phyloP scores from a whole-genome alignment of 1,139 yeast genomes.

The Taphrina betulina region DNA sequence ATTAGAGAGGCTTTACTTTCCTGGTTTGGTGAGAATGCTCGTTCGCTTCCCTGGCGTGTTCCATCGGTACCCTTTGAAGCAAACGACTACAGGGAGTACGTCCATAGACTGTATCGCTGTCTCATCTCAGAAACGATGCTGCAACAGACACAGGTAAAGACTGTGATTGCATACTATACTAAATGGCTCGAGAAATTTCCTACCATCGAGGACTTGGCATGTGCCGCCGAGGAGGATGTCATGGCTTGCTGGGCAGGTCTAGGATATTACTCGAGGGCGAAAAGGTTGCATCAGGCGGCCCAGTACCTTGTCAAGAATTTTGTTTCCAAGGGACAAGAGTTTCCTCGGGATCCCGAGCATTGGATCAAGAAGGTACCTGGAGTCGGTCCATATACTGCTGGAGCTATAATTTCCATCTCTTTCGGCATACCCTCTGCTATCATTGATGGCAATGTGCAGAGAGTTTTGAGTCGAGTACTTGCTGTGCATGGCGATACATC shows the following conservation, averaged over 20 bases:
- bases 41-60: constrained; percentile 34
- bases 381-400: constrained; percentile 36
- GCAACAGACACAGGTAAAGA: constrained; percentile 36
- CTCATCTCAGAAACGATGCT: constrained; percentile 36
- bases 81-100: constrained; percentile 2
- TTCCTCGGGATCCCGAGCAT: constrained; percentile 30
- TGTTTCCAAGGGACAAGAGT: background rate
- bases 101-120: constrained; percentile 32
- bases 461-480: constrained; percentile 33
- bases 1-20: constrained; percentile 9
- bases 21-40: constrained; percentile 28
- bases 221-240: constrained; percentile 31
- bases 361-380: constrained; percentile 36
- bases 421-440: constrained; percentile 31
- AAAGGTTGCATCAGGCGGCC: constrained; percentile 32
- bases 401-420: constrained; percentile 35
- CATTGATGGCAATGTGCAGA: constrained; percentile 35
- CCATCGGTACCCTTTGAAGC: constrained; percentile 14
- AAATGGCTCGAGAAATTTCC: constrained; percentile 35
- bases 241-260: constrained; percentile 36
- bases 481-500: constrained; percentile 33
- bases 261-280: constrained; percentile 35
- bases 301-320: constrained; percentile 18
- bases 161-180: constrained; percentile 34
- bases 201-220: constrained; percentile 26